Evolutionary conservation across 2,329 filamentous ascomycete species (phyloP).

Genomic region (Arachnomyces sp.): DNA sequence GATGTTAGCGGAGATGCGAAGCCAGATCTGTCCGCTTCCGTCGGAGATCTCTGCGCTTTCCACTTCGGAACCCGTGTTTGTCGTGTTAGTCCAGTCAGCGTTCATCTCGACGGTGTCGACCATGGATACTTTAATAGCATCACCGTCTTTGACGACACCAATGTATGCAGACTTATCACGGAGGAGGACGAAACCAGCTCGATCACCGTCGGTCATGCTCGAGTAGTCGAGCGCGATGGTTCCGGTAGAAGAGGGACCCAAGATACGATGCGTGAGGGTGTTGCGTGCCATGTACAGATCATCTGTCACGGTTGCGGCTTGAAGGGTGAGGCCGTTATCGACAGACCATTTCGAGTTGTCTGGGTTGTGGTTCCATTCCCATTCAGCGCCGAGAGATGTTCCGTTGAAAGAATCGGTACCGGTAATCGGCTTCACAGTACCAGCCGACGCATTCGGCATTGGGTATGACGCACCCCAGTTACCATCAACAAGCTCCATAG

Average conservation of each 20-base stretch:
- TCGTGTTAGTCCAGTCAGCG: conserved; percentile 25
- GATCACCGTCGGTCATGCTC: conserved; percentile 46
- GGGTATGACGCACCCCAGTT: conserved; percentile 44
- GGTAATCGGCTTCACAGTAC: conserved; percentile 21
- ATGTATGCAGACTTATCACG: conserved; percentile 49
- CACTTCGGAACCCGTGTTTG: conserved; percentile 21
- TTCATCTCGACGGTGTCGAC: conserved; percentile 33
- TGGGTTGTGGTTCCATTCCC: conserved; percentile 59
- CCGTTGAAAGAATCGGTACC: conserved; percentile 44
- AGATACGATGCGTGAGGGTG: conserved; percentile 36
- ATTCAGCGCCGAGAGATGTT: conserved; percentile 36
- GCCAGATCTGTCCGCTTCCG: conserved; percentile 24
- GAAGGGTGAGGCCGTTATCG: conserved; percentile 39
- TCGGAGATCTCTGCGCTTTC: conserved; percentile 13
- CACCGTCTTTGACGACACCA: conserved; percentile 38
- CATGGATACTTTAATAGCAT: conserved; percentile 24
- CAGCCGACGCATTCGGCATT: conserved; percentile 18
- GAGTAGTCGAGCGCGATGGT: conserved; percentile 46
- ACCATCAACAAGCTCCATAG: conserved; percentile 35
- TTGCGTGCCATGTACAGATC: conserved; percentile 41
- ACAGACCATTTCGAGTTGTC: conserved; percentile 42
- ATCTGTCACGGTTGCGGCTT: conserved; percentile 45
- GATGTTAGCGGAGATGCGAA: conserved; percentile 32
- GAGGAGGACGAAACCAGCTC: conserved; percentile 46
- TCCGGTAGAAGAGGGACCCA: conserved; percentile 35